Conservation (phyloP, 2,329 filamentous ascomycete genomes). For the Neophaeococcomyces mojaviensis region DNA sequence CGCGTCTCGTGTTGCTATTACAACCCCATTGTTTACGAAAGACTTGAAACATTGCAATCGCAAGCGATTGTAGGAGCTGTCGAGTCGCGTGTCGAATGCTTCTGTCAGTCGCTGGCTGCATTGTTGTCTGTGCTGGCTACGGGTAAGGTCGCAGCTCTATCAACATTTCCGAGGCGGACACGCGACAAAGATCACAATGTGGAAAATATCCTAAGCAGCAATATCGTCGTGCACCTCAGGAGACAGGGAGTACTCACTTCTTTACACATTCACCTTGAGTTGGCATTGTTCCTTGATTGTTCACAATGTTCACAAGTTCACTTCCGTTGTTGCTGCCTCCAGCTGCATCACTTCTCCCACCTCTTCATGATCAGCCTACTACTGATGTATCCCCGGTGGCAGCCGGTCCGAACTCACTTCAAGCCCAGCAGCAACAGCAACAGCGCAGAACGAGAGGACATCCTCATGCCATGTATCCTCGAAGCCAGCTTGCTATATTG, state of each 20-base stretch:
- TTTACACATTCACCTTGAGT: not conserved
- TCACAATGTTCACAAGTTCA: slow-evolving; percentile 14
- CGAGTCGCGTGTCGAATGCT: too few relatives aligned
- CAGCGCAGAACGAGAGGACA: slow-evolving; percentile 17
- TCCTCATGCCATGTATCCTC: slow-evolving; percentile 29
- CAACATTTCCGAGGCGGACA: too few relatives aligned
- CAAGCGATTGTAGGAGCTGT: too few relatives aligned
- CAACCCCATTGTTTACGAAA: too few relatives aligned
- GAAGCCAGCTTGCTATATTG: slow-evolving; percentile 56
- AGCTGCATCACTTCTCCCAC: slow-evolving; percentile 17
- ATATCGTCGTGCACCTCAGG: too few relatives aligned
- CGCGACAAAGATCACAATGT: too few relatives aligned
- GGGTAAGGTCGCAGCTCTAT: too few relatives aligned
- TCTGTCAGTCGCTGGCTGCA: too few relatives aligned
- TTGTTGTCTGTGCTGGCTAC: too few relatives aligned
- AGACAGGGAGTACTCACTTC: not conserved
- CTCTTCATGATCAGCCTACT: slow-evolving; percentile 3
- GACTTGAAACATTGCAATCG: too few relatives aligned
- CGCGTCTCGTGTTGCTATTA: too few relatives aligned
- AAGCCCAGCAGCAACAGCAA: slow-evolving; percentile 11
- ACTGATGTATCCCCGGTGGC: not conserved
- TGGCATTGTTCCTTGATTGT: not conserved
- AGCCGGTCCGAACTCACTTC: slow-evolving; percentile 5
- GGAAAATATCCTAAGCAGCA: too few relatives aligned
- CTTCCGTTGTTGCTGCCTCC: slow-evolving; percentile 18